phyloP scores from a whole-genome alignment of 169 alveolate species.

The Fabrea salina region DNA sequence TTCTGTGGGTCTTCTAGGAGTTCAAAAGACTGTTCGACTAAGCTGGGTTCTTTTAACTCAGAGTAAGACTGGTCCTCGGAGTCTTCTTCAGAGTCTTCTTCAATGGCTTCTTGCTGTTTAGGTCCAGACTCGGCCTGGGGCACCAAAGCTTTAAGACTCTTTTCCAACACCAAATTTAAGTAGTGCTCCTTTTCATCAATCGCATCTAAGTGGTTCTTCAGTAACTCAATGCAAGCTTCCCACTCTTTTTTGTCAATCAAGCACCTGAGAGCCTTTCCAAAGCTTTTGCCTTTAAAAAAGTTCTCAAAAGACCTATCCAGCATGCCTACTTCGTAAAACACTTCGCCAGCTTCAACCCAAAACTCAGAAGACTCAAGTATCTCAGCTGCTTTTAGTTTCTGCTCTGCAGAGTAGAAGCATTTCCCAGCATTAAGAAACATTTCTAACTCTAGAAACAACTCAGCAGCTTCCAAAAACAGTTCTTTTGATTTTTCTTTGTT shows the following conservation, averaged over 20 bases:
- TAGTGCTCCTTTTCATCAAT: neutral
- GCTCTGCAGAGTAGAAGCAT: no score
- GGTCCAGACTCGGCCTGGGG: no score
- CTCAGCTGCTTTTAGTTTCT: no score
- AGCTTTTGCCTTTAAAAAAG: no score
- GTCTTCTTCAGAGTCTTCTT: slow-evolving; percentile 30
- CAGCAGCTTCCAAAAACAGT: slow-evolving; percentile 2
- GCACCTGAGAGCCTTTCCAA: no score
- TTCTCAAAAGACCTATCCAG: no score
- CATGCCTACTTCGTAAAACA: no score
- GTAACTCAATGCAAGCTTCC: neutral
- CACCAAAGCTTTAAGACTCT: no score
- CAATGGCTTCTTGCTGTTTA: slow-evolving; percentile 14
- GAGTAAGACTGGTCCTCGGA: neutral
- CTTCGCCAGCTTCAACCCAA: no score
- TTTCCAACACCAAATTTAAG: neutral
- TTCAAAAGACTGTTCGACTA: neutral
- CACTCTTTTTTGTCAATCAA: neutral
- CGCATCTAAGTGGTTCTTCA: neutral
- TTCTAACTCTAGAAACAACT: neutral
- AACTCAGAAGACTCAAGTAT: no score
- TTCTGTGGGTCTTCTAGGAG: neutral
- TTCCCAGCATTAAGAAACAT: no score
- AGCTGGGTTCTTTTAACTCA: neutral
- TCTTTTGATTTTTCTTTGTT: neutral